Evolutionary conservation across 75 land plant genomes (phyloP), one percentile per base, ranked within the genome.

Genomic region (Pseudotsuga menziesii): DNA sequence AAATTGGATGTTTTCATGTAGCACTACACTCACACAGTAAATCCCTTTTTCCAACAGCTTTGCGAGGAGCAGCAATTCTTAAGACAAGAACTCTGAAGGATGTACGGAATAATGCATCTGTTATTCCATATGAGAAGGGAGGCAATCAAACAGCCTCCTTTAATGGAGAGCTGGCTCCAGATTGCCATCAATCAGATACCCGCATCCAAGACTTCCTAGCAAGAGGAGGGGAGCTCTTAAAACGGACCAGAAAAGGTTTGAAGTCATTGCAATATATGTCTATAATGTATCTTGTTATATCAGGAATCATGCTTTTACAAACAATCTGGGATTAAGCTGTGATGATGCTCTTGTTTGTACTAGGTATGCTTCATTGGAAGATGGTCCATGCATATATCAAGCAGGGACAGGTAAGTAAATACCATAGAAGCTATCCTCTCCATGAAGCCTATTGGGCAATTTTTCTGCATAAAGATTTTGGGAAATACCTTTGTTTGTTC

Each of bases 41-140:
- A 64, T 61, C 11, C 35, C 1, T 25, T 35, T 64, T 71, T 60
- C 12, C 3, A 26, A 41, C 64, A 84, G 86, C 86, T 35, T 73
- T 96, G 59, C 74, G 97, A 5, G 98, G 97, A 39, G 98, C 94
- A 60, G 94, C 97, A 17, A 90, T 97, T 19, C 76, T 96, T 76
- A 93, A 89, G 81, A 94, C 91, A 32, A 88, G 98, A 81, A 88
- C 90, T 4, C 64, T 90, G 73, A 93, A 91, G 85, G 97, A 90
- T 29, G 92, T 91, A 64, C 84, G 89, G 88, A 96, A 90, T 74
- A 84, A 91, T 62, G 97, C 98, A 15, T 84, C 94, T 2, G 97
- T 96, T 60, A 91, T 91, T 12, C 98, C 97, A 20, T 88, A 89
- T 67, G 97, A 96, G 71, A 91, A 87, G 78, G 89, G 89, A 0